Percentiles rank a stretch among this genome's conserved stretches.
These are phyloP conservation scores for Torulaspora globosa DNA, from an alignment of 1,139 yeast species.

Conservation along the genomic window DNA sequence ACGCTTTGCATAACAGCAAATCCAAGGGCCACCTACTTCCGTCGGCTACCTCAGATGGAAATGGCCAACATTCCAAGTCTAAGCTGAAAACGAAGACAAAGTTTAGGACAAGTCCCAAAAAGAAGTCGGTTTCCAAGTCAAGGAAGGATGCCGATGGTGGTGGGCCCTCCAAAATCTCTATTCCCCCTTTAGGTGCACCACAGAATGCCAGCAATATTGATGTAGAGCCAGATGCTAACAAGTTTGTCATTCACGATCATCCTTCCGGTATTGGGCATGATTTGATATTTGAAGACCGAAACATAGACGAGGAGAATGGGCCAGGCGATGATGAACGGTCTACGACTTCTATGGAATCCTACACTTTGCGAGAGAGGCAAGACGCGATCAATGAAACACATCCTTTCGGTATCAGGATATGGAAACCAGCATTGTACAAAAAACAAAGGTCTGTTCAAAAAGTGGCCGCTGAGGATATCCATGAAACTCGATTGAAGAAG, in stretches of 20 bases:
- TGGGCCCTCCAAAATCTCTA: constrained; percentile 1
- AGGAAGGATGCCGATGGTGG: neutral
- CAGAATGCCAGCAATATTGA: constrained; percentile 5
- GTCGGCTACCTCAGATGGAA: constrained; percentile 9
- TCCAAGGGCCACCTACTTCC: constrained; percentile 8
- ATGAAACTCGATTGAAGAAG: constrained; percentile 51
- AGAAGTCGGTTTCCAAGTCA: neutral
- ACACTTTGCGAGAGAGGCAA: constrained; percentile 88
- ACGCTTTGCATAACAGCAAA: constrained; percentile 33
- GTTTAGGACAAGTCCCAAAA: constrained; percentile 2
- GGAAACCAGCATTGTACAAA: constrained; percentile 97
- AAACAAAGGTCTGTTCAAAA: constrained; percentile 87
- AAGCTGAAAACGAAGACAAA: constrained; percentile 4
- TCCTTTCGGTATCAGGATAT: constrained; percentile 94
- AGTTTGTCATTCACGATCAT: constrained; percentile 27
- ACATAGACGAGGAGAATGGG: constrained; percentile 33
- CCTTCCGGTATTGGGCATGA: constrained; percentile 10
- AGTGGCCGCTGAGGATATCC: constrained; percentile 91
- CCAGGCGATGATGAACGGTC: constrained; percentile 45
- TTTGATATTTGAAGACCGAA: constrained; percentile 19
- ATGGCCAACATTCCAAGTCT: constrained; percentile 3
- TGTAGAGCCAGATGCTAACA: constrained; percentile 7
- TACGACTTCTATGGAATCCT: constrained; percentile 63
- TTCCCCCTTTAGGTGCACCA: constrained; percentile 4
- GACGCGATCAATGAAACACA: constrained; percentile 95